These are phyloP conservation scores for Ogataea nitratoaversa DNA, from an alignment of 805 yeast genomes.

Conservation along the genomic window DNA sequence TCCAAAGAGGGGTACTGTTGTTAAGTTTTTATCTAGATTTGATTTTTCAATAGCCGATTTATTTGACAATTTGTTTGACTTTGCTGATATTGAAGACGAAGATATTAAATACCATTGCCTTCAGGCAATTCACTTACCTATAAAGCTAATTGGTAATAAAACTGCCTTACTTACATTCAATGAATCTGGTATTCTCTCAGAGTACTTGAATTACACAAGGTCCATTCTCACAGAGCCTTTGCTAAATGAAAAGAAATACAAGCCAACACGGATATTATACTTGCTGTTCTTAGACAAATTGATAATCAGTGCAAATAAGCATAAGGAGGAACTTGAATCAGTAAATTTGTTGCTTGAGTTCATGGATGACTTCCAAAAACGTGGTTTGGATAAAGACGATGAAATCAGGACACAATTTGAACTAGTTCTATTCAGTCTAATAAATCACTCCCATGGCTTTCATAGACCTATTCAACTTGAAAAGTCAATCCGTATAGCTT, in stretches of 20 bases:
- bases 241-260: not conserved
- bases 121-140: conserved; percentile 7
- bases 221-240: not conserved
- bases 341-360: no score
- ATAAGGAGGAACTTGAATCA: no score
- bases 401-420: conserved; percentile 5
- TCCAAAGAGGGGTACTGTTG: no score
- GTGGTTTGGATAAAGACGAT: not conserved
- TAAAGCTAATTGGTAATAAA: conserved; percentile 4
- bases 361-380: not conserved
- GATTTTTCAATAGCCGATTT: conserved; percentile 4
- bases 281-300: conserved; percentile 13
- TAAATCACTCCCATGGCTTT: conserved; percentile 4
- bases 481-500: no score
- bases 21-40: no score
- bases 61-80: not conserved
- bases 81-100: not conserved
- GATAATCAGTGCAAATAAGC: conserved; percentile 6
- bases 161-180: not conserved
- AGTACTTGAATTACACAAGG: not conserved
- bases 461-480: not conserved
- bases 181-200: not conserved
- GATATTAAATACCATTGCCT: conserved; percentile 4
- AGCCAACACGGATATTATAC: conserved; percentile 2
- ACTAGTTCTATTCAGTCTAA: conserved; percentile 2